Conservation (phyloP, 2,329 filamentous ascomycete species). For the Aspergillus fumigatus region DNA sequence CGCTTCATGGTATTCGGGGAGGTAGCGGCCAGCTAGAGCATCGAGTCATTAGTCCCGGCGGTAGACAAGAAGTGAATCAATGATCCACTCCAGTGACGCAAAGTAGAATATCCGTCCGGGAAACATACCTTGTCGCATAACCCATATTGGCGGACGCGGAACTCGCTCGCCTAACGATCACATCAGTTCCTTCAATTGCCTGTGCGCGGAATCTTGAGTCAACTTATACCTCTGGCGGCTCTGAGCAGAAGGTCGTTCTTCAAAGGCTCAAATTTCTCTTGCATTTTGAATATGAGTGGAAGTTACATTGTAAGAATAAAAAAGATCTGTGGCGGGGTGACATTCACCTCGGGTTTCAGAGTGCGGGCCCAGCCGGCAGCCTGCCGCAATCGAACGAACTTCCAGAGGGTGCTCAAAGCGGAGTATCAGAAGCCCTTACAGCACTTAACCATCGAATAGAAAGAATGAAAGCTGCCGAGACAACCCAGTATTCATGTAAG, state of each 20-base stretch:
- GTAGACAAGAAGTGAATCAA: not conserved
- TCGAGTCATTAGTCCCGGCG: conserved; percentile 2
- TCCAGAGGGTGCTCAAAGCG: not conserved
- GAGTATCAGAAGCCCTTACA: not conserved
- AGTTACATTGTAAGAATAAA: conserved; percentile 14
- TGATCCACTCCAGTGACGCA: not conserved
- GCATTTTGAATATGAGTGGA: conserved; percentile 48
- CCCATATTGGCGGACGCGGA: conserved; percentile 93
- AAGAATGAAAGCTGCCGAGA: not conserved
- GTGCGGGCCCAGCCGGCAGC: not conserved
- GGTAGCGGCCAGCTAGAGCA: conserved; percentile 78
- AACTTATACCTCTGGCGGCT: conserved; percentile 70
- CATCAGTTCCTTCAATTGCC: conserved; percentile 12
- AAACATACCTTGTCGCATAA: conserved; percentile 89
- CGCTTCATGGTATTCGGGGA: conserved; percentile 94
- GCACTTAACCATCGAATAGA: not conserved
- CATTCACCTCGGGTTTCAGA: conserved; percentile 7
- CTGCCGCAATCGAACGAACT: too few species aligned
- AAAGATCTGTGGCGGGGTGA: conserved; percentile 19
- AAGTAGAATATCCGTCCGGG: not conserved
- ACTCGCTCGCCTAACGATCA: conserved; percentile 69
- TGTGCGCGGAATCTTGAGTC: not conserved
- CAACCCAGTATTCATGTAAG: not conserved
- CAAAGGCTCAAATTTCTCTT: conserved; percentile 70
- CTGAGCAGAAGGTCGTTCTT: conserved; percentile 90